A percentile compares a stretch with the other conserved stretches of the same genome.
Evolutionary conservation across 2,329 filamentous ascomycete genomes (phyloP).

Genomic region (Lasiodiplodia citricola): DNA sequence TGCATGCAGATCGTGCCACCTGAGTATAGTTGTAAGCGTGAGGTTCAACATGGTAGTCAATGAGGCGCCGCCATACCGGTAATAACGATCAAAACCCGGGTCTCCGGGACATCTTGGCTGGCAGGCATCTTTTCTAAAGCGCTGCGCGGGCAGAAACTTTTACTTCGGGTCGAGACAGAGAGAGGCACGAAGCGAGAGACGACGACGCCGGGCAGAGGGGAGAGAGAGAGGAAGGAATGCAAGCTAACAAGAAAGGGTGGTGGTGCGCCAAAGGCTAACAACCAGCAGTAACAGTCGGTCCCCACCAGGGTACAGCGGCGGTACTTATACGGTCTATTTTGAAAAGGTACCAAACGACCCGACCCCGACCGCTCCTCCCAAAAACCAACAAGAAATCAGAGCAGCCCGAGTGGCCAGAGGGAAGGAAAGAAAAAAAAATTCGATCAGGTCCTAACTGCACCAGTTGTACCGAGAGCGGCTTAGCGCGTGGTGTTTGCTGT

Average conservation of each 20-base stretch:
- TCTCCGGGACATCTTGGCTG: constrained; percentile 61
- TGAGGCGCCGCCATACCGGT: constrained; percentile 61
- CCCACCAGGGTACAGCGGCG: not conserved
- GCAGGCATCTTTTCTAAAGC: constrained; percentile 2
- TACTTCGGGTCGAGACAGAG: not conserved
- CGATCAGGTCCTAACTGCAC: constrained; percentile 11
- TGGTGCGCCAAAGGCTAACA: not conserved
- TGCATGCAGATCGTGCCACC: constrained; percentile 89
- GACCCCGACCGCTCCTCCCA: not conserved
- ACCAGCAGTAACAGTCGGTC: not conserved
- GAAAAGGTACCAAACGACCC: not conserved
- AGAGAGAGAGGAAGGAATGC: not conserved
- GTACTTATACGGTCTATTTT: not conserved
- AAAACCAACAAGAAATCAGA: not conserved
- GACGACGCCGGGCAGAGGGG: not conserved
- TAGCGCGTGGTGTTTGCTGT: constrained; percentile 8
- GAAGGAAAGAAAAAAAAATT: constrained; percentile 9
- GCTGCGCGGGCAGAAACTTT: not conserved
- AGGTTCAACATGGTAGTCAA: not conserved
- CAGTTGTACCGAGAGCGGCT: constrained; percentile 14
- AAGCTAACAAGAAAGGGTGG: not conserved
- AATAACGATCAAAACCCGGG: constrained; percentile 85
- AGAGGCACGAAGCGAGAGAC: not conserved
- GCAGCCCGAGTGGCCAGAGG: not conserved
- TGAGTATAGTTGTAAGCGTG: constrained; percentile 30